Evolutionary conservation across 805 yeast species (phyloP).

Genomic region (Kodamaea restingae): DNA sequence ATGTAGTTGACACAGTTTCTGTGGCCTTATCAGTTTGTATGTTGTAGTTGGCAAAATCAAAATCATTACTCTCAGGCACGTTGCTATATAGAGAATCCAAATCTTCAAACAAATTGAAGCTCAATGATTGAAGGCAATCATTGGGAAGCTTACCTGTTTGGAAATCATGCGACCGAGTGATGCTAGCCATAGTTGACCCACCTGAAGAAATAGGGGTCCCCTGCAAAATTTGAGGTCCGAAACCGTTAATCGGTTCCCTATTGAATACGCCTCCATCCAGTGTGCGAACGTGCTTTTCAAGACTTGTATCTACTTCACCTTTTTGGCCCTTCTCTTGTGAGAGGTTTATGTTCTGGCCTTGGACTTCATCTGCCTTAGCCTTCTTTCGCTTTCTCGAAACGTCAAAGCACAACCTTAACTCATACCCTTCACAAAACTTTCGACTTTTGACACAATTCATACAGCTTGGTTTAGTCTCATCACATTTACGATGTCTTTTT

Average conservation of each 20-base stretch:
- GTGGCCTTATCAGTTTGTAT: neutral
- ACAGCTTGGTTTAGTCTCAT: slow-evolving; percentile 51
- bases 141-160: slow-evolving; percentile 10
- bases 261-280: too few species aligned
- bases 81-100: slow-evolving; percentile 19
- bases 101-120: slow-evolving; percentile 23
- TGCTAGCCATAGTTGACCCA: neutral
- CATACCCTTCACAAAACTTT: slow-evolving; percentile 49
- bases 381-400: slow-evolving; percentile 12
- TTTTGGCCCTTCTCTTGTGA: neutral
- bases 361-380: neutral
- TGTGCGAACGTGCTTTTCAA: too few species aligned
- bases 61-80: neutral
- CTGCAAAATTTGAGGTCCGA: neutral
- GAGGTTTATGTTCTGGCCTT: neutral
- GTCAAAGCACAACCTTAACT: slow-evolving; percentile 45
- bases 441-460: slow-evolving; percentile 44
- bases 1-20: neutral
- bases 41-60: neutral
- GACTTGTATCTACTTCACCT: neutral
- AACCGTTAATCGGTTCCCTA: too few species aligned
- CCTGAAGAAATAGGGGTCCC: neutral
- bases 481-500: slow-evolving; percentile 51
- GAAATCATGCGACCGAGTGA: neutral
- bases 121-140: slow-evolving; percentile 20